These are phyloP conservation scores for Dipsacomyces acuminosporus DNA, from an alignment of 371 early-diverging fungal species.

Conservation along the genomic window DNA sequence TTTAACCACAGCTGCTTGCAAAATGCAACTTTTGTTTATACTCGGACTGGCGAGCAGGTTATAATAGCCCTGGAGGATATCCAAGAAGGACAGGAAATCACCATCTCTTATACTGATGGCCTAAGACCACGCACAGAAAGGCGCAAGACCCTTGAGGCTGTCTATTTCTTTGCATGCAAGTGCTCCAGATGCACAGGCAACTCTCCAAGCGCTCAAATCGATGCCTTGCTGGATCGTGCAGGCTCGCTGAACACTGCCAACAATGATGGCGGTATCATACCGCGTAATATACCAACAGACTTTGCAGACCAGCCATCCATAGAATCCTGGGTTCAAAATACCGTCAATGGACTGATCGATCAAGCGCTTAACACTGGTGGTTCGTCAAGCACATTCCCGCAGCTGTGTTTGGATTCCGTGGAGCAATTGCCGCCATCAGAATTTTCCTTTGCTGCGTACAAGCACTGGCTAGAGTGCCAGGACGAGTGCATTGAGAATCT, in stretches of 20 bases:
- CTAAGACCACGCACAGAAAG: slow-evolving; percentile 58
- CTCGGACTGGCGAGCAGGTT: slow-evolving; percentile 49
- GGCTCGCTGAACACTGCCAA: background rate
- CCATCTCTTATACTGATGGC: slow-evolving; percentile 70
- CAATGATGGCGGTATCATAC: background rate
- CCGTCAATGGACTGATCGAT: background rate
- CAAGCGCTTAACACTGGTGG: background rate
- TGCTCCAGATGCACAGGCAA: slow-evolving; percentile 62
- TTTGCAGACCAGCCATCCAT: slow-evolving; percentile 6
- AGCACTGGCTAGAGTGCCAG: slow-evolving; percentile 42
- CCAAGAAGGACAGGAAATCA: slow-evolving; percentile 63
- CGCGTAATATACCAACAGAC: slow-evolving; percentile 18
- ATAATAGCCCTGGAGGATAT: slow-evolving; percentile 64
- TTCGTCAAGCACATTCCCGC: background rate
- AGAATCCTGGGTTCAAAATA: slow-evolving; percentile 15
- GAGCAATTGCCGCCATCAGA: background rate
- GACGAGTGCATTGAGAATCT: slow-evolving; percentile 28
- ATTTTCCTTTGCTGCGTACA: slow-evolving; percentile 34
- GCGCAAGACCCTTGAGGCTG: slow-evolving; percentile 52
- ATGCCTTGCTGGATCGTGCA: slow-evolving; percentile 17
- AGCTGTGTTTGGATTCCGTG: background rate
- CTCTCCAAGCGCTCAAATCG: slow-evolving; percentile 8
- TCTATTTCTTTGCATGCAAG: slow-evolving; percentile 70
- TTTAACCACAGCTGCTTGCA: slow-evolving; percentile 87
- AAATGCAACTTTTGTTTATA: slow-evolving; percentile 65